Evolutionary conservation across 2,329 filamentous ascomycete genomes (phyloP).

Genomic region (Monosporascus sp.): DNA sequence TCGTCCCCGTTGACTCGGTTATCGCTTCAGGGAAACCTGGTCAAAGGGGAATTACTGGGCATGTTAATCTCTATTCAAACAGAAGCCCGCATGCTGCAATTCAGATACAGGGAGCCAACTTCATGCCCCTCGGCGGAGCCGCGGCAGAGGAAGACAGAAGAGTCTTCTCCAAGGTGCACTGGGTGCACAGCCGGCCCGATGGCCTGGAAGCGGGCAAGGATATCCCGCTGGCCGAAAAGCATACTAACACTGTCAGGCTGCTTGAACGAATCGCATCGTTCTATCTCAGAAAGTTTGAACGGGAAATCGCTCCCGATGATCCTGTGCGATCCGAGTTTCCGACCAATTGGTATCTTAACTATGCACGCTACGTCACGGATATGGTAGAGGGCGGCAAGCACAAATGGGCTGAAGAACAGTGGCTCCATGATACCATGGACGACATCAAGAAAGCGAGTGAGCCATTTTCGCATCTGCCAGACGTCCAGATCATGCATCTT

Average conservation of each 20-base stretch:
- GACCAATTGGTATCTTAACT: slow-evolving; percentile 7
- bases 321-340: neutral
- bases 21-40: too few species aligned
- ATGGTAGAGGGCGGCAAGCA: slow-evolving; percentile 3
- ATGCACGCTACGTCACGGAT: slow-evolving; percentile 4
- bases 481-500: slow-evolving; percentile 14
- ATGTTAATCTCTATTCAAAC: too few species aligned
- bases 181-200: too few species aligned
- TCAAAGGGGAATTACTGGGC: too few species aligned
- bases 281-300: slow-evolving; percentile 10
- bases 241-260: too few species aligned
- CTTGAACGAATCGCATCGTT: slow-evolving; percentile 9
- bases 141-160: slow-evolving; percentile 2
- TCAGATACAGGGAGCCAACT: too few species aligned
- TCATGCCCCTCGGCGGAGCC: too few species aligned
- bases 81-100: too few species aligned
- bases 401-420: slow-evolving; percentile 2
- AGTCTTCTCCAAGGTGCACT: slow-evolving; percentile 2
- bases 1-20: too few species aligned
- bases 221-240: too few species aligned
- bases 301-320: slow-evolving; percentile 3
- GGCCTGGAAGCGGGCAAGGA: too few species aligned
- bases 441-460: slow-evolving; percentile 2
- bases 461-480: slow-evolving; percentile 1
- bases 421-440: slow-evolving; percentile 7